These are phyloP conservation scores for Wallemia ichthyophaga DNA, from an alignment of 1,284 basidiomycete genomes.

Conservation along the genomic window DNA sequence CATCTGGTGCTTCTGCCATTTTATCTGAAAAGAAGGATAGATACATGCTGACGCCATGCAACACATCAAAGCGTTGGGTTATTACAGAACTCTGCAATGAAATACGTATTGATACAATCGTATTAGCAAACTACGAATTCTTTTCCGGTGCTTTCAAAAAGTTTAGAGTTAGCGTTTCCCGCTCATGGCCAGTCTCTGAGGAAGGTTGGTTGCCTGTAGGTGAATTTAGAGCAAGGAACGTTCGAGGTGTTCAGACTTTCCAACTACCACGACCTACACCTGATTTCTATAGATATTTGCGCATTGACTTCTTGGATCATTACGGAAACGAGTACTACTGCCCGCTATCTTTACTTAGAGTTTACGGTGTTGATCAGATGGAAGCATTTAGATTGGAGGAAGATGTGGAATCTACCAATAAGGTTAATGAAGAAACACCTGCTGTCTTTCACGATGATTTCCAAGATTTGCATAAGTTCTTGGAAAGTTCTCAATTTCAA, in stretches of 20 bases:
- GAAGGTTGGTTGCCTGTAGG: conserved; percentile 40
- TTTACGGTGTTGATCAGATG: conserved; percentile 85
- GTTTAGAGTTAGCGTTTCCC: conserved; percentile 56
- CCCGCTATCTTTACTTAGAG: conserved; percentile 66
- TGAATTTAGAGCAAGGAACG: conserved; percentile 56
- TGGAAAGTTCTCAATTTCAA: background rate
- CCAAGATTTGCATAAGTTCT: conserved; percentile 4
- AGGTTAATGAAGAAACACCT: conserved; percentile 24
- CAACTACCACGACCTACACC: conserved; percentile 34
- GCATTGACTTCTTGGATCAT: conserved; percentile 77
- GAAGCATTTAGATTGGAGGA: conserved; percentile 82
- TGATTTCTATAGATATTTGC: conserved; percentile 72
- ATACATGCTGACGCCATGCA: conserved; percentile 92
- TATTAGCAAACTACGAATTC: conserved; percentile 90
- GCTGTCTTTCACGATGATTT: conserved; percentile 10
- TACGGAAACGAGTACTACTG: conserved; percentile 93
- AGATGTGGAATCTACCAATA: conserved; percentile 22
- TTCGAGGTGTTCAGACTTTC: conserved; percentile 61
- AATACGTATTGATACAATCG: conserved; percentile 78
- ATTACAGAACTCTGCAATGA: conserved; percentile 93
- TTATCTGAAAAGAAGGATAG: conserved; percentile 68
- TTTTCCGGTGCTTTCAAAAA: conserved; percentile 91
- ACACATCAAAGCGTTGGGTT: conserved; percentile 39
- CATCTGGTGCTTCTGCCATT: conserved; percentile 28
- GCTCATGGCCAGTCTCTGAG: conserved; percentile 27